Percentiles rank a stretch among this genome's conserved stretches.
These are phyloP conservation scores for Rhizophora apiculata DNA, from an alignment of 345 rosid genomes.

Conservation along the genomic window DNA sequence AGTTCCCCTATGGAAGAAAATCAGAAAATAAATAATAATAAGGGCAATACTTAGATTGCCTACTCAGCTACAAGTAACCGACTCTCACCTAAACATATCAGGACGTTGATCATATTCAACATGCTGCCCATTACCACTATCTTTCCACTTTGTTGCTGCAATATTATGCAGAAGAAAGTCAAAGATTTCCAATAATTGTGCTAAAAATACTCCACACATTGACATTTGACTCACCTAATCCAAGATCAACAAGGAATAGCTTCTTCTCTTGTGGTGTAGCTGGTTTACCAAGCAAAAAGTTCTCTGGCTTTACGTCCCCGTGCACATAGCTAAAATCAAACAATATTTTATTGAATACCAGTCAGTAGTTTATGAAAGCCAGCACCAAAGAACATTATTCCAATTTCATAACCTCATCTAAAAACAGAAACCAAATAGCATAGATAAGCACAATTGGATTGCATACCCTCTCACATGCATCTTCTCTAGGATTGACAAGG, in stretches of 20 bases:
- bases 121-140: conserved; percentile 25
- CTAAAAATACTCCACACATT: neutral
- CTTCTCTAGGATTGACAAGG: conserved; percentile 34
- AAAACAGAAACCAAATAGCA: neutral
- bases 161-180: conserved; percentile 15
- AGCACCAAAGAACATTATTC: neutral
- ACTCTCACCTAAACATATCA: conserved; percentile 33
- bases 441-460: neutral
- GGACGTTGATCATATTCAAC: conserved; percentile 37
- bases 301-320: conserved; percentile 40
- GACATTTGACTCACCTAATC: conserved; percentile 32
- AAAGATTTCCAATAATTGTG: conserved; percentile 14
- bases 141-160: conserved; percentile 36
- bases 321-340: conserved; percentile 30
- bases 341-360: neutral
- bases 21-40: neutral
- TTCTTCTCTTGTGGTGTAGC: conserved; percentile 31
- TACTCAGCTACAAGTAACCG: neutral
- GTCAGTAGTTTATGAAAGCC: neutral
- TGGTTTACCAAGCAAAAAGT: conserved; percentile 38
- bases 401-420: neutral
- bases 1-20: conserved; percentile 24
- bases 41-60: neutral
- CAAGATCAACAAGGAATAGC: conserved; percentile 33
- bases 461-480: conserved; percentile 35